phyloP scores from a whole-genome alignment of 2,329 filamentous ascomycete species.

The Periconia macrospinosa region DNA sequence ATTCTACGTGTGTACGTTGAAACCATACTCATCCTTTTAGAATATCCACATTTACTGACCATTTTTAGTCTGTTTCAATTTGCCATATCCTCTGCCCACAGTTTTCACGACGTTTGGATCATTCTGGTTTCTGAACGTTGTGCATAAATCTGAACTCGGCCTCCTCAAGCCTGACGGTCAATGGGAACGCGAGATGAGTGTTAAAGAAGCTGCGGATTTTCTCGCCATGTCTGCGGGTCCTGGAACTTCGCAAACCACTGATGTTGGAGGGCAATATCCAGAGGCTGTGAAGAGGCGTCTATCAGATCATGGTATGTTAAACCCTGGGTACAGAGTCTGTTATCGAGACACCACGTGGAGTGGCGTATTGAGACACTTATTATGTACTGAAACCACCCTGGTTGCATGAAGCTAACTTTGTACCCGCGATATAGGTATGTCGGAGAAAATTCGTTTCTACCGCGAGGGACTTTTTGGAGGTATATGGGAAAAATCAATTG shows the following conservation, averaged over 20 bases:
- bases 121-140: constrained; percentile 49
- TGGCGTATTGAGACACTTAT: too few species aligned
- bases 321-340: too few species aligned
- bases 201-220: constrained; percentile 45
- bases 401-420: too few species aligned
- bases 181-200: constrained; percentile 8
- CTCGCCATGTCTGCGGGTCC: constrained; percentile 58
- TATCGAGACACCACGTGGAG: too few species aligned
- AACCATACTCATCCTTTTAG: background rate
- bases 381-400: too few species aligned
- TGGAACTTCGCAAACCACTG: constrained; percentile 47
- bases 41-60: background rate
- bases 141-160: constrained; percentile 46
- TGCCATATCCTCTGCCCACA: constrained; percentile 50
- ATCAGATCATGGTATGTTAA: constrained; percentile 48
- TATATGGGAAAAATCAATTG: constrained; percentile 56
- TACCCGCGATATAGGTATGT: too few species aligned
- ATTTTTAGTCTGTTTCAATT: constrained; percentile 49
- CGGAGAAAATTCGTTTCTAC: constrained; percentile 48
- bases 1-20: constrained; percentile 52
- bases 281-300: constrained; percentile 45
- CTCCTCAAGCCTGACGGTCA: constrained; percentile 15
- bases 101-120: constrained; percentile 54
- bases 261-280: constrained; percentile 31
- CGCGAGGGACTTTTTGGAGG: constrained; percentile 51